Evolutionary conservation across 2,329 filamentous ascomycete genomes (phyloP).

Genomic region (Pseudopithomyces chartarum): DNA sequence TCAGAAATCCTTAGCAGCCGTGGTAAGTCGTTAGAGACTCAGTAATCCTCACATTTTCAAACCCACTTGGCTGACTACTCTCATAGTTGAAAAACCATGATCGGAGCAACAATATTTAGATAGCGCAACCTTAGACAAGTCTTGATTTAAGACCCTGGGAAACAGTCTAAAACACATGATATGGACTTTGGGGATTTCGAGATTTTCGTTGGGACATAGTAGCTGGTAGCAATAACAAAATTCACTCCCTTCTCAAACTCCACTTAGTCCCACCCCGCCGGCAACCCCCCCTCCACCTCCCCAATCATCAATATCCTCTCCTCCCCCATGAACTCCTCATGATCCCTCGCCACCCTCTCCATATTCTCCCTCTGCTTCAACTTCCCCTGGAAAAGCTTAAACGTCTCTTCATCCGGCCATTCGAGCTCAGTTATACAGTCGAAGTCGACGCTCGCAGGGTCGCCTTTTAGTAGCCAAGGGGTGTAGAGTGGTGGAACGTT

Average conservation of each 20-base stretch:
- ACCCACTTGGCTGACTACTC: too few relatives aligned
- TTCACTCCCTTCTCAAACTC: too few relatives aligned
- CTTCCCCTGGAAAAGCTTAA: conserved; percentile 31
- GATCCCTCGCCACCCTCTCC: conserved; percentile 26
- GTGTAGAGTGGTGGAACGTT: conserved; percentile 27
- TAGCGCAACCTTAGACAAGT: too few relatives aligned
- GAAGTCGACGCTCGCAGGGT: conserved; percentile 27
- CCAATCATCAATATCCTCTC: background rate
- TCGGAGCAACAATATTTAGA: too few relatives aligned
- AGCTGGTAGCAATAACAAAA: too few relatives aligned
- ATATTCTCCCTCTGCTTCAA: conserved; percentile 29
- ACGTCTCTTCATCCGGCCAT: conserved; percentile 27
- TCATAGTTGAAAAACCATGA: too few relatives aligned
- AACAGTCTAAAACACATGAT: too few relatives aligned
- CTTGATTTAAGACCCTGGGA: too few relatives aligned
- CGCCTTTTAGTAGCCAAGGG: conserved; percentile 27
- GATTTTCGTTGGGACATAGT: too few relatives aligned
- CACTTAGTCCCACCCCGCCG: background rate
- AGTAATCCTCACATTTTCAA: too few relatives aligned
- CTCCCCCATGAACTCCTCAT: conserved; percentile 21
- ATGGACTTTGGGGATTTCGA: too few relatives aligned
- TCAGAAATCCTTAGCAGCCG: background rate
- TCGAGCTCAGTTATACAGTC: conserved; percentile 33
- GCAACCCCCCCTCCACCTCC: background rate
- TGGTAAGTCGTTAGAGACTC: background rate